A percentile compares a stretch with the other conserved stretches of the same genome.
Conservation (phyloP, 257 asterid species). For the Jacaranda mimosifolia region DNA sequence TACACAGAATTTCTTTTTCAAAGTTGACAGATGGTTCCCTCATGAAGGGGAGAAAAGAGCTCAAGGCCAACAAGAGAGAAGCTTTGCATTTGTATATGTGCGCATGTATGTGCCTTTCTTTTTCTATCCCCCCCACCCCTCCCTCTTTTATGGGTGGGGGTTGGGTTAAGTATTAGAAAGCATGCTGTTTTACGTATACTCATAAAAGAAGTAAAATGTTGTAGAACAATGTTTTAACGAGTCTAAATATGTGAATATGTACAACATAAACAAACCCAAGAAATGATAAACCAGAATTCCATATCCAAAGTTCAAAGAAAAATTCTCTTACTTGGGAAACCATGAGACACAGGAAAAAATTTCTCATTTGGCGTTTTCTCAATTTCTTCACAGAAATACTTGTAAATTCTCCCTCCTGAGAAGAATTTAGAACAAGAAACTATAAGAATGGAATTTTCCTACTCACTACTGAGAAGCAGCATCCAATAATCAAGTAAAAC, state of each 20-base stretch:
- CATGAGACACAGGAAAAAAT: conserved; percentile 92
- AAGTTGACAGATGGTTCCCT: too few species aligned
- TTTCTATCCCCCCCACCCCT: too few species aligned
- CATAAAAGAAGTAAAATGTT: too few species aligned
- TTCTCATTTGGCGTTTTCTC: conserved; percentile 92
- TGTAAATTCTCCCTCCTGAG: conserved; percentile 93
- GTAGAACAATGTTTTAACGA: not conserved
- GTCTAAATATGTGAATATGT: conserved; percentile 3
- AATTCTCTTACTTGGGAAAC: conserved; percentile 83
- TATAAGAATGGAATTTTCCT: conserved; percentile 2
- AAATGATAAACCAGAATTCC: conserved; percentile 6
- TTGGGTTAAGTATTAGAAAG: too few species aligned
- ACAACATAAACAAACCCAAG: conserved; percentile 18
- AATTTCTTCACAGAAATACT: conserved; percentile 76
- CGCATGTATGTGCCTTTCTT: too few species aligned
- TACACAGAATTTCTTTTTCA: too few species aligned
- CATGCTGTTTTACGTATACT: too few species aligned
- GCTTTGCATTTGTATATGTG: too few species aligned
- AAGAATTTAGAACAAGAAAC: conserved; percentile 30
- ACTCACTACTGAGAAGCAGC: not conserved
- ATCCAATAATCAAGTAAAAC: not conserved
- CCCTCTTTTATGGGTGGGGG: too few species aligned
- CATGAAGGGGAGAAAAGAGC: too few species aligned
- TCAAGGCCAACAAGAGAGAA: too few species aligned
- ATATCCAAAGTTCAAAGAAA: conserved; percentile 6